Percentiles rank a stretch among this genome's conserved stretches.
These are phyloP conservation scores for Arthonia radiata DNA, from an alignment of 495 filamentous ascomycete genomes.

Conservation along the genomic window DNA sequence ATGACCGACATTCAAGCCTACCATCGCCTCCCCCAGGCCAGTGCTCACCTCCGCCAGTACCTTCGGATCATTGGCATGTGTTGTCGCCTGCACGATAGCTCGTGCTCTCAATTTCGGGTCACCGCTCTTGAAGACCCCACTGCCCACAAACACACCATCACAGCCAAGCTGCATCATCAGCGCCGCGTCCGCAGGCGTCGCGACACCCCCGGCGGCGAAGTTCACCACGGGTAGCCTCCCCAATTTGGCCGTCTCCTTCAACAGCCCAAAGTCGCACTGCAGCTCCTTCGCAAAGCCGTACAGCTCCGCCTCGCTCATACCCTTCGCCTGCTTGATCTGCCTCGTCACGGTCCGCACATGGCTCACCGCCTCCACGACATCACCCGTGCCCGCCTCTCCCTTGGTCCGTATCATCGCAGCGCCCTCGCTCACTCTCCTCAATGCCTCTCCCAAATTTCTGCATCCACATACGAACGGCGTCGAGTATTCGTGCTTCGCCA, in stretches of 20 bases:
- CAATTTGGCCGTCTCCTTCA: conserved; percentile 67
- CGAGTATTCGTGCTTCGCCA: conserved; percentile 63
- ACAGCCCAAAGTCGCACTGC: conserved; percentile 44
- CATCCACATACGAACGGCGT: conserved; percentile 94
- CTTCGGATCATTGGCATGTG: conserved; percentile 68
- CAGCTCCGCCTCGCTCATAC: conserved; percentile 39
- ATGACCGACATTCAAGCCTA: conserved; percentile 58
- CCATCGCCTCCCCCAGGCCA: conserved; percentile 86
- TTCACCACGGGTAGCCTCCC: conserved; percentile 87
- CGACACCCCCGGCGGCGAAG: conserved; percentile 92
- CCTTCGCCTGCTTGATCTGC: conserved; percentile 51
- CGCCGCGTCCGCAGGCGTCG: conserved; percentile 88
- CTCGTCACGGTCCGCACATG: conserved; percentile 80
- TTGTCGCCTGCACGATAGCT: conserved; percentile 86
- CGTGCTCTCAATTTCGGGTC: conserved; percentile 66
- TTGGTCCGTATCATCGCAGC: conserved; percentile 98
- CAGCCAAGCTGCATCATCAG: conserved; percentile 99
- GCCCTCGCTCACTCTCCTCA: conserved; percentile 76
- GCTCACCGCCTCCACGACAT: conserved; percentile 87
- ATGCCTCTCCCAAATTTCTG: conserved; percentile 81
- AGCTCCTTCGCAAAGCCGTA: conserved; percentile 60
- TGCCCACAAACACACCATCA: conserved; percentile 92
- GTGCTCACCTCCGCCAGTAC: conserved; percentile 66
- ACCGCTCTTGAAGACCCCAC: conserved; percentile 90
- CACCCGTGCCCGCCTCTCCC: conserved; percentile 94